Evolutionary conservation across 306 rosid genomes (phyloP).

Genomic region (Prunus salicina): DNA sequence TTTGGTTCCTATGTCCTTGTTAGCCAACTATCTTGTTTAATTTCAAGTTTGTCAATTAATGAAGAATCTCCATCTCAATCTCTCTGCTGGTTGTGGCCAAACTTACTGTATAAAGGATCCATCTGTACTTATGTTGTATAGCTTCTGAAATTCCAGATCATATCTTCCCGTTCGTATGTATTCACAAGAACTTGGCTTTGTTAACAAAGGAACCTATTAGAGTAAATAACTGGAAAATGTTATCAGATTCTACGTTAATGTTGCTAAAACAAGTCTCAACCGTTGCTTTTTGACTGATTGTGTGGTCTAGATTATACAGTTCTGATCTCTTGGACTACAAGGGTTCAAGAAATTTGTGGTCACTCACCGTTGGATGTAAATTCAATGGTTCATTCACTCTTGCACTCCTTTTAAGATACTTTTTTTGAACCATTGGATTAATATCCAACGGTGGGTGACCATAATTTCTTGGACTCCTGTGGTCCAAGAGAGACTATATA

Average conservation of each 20-base stretch:
- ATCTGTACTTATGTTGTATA: background rate
- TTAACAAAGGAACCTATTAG: background rate
- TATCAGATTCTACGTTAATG: background rate
- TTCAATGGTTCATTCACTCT: too few relatives aligned
- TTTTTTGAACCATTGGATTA: too few relatives aligned
- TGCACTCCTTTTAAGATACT: too few relatives aligned
- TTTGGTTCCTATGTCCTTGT: constrained; percentile 75
- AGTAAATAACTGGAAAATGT: background rate
- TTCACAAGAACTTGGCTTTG: background rate
- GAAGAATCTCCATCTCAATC: background rate
- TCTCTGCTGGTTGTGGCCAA: background rate
- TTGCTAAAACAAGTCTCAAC: background rate
- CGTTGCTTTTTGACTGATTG: background rate
- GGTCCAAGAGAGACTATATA: too few relatives aligned
- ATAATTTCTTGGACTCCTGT: too few relatives aligned
- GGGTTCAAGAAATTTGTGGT: too few relatives aligned
- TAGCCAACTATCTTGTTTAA: constrained; percentile 63
- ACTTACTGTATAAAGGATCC: constrained; percentile 18
- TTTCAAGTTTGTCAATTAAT: background rate
- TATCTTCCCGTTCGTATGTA: constrained; percentile 17
- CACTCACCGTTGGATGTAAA: too few relatives aligned
- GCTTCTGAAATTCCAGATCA: background rate
- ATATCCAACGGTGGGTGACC: too few relatives aligned
- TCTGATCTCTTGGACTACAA: too few relatives aligned
- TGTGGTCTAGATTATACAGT: too few relatives aligned